Evolutionary conservation across 176 grass and related monocot species (phyloP).

Genomic region (Phoenix roebelenii): DNA sequence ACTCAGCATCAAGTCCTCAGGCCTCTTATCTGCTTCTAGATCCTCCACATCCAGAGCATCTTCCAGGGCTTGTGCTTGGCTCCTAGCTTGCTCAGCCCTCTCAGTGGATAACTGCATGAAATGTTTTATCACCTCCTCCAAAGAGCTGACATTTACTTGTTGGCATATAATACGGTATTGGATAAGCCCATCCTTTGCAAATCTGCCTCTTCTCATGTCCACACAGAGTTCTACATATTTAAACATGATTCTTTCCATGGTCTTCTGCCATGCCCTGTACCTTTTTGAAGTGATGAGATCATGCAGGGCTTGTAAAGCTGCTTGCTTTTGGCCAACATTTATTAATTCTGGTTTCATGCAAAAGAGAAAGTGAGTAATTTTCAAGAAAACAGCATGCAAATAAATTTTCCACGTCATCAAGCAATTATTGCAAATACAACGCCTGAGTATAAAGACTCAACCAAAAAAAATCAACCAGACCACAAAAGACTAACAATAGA

Average conservation of each 20-base stretch:
- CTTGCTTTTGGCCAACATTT: slow-evolving; percentile 98
- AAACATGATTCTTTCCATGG: slow-evolving; percentile 94
- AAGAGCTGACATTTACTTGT: slow-evolving; percentile 85
- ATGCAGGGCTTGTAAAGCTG: slow-evolving; percentile 83
- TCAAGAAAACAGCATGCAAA: slow-evolving; percentile 5
- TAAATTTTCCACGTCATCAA: background rate
- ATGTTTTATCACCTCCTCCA: slow-evolving; percentile 96
- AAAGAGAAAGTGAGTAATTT: background rate
- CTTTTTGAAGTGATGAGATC: slow-evolving; percentile 97
- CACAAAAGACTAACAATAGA: background rate
- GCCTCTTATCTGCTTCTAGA: slow-evolving; percentile 85
- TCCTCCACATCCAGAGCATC: slow-evolving; percentile 97
- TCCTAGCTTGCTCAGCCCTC: slow-evolving; percentile 67
- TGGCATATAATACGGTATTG: slow-evolving; percentile 95
- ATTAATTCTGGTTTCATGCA: slow-evolving; percentile 51
- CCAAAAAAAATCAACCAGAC: background rate
- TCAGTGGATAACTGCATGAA: slow-evolving; percentile 92
- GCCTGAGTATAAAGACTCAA: background rate
- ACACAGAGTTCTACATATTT: slow-evolving; percentile 95
- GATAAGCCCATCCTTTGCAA: slow-evolving; percentile 96
- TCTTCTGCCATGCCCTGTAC: slow-evolving; percentile 88
- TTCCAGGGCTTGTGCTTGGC: slow-evolving; percentile 70
- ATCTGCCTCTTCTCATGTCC: slow-evolving; percentile 80
- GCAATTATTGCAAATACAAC: background rate
- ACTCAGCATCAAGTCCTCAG: slow-evolving; percentile 97